phyloP scores from a whole-genome alignment of 306 rosid species.

The Sesbania bispinosa region DNA sequence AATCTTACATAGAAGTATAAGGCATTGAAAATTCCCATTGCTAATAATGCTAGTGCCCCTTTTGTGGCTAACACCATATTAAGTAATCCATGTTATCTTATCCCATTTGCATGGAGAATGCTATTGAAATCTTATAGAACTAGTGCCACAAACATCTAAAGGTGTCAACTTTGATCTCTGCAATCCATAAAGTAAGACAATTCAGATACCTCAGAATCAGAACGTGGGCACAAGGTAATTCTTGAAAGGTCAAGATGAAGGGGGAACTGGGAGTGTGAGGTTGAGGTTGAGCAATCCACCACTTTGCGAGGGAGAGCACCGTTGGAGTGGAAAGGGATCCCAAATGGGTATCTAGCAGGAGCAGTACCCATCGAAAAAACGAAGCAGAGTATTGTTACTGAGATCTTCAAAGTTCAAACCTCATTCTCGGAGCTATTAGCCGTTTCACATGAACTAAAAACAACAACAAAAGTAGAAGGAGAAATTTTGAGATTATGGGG shows the following conservation, averaged over 20 bases:
- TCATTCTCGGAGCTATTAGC: neutral
- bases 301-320: slow-evolving; percentile 26
- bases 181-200: neutral
- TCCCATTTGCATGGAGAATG: neutral
- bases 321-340: slow-evolving; percentile 34
- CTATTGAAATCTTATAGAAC: neutral
- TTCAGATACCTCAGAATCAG: slow-evolving; percentile 47
- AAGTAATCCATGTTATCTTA: neutral
- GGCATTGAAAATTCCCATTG: neutral
- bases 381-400: neutral
- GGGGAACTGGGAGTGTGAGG: too few relatives aligned
- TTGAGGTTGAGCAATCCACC: slow-evolving; percentile 31
- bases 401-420: slow-evolving; percentile 8
- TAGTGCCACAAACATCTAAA: neutral
- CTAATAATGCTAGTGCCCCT: too few relatives aligned
- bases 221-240: slow-evolving; percentile 29
- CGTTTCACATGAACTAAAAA: neutral
- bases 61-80: neutral
- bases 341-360: slow-evolving; percentile 45
- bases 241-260: slow-evolving; percentile 41
- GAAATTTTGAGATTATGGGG: neutral
- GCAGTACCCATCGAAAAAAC: slow-evolving; percentile 49
- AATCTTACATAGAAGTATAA: neutral
- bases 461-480: neutral
- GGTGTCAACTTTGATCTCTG: neutral